Evolutionary conservation across 2,329 filamentous ascomycete genomes (phyloP).

Genomic region (Fusarium sp.): DNA sequence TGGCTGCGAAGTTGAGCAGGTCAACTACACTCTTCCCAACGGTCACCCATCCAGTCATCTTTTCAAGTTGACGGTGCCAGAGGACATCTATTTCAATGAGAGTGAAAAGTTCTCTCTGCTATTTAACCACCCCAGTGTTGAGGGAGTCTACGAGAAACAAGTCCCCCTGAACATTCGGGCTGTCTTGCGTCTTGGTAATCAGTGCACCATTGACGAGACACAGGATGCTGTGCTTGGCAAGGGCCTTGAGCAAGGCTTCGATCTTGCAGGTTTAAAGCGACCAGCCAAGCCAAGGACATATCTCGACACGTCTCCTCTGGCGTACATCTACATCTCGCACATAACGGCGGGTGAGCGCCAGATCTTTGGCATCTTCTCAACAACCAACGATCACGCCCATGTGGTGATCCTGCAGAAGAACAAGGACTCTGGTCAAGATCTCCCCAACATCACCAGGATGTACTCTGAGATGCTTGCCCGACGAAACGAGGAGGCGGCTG

Average conservation of each 20-base stretch:
- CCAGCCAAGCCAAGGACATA: slow-evolving; percentile 75
- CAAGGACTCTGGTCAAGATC: slow-evolving; percentile 79
- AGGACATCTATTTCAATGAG: slow-evolving; percentile 88
- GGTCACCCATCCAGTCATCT: slow-evolving; percentile 93
- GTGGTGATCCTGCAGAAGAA: slow-evolving; percentile 88
- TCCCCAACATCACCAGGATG: slow-evolving; percentile 90
- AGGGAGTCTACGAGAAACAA: slow-evolving; percentile 96
- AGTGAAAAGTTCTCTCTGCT: slow-evolving; percentile 83
- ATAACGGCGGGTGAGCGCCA: slow-evolving; percentile 90
- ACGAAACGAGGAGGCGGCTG: slow-evolving; percentile 72
- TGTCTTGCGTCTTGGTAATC: slow-evolving; percentile 87
- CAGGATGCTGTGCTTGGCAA: slow-evolving; percentile 92
- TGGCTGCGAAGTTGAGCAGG: slow-evolving; percentile 90
- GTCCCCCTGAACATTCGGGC: slow-evolving; percentile 88
- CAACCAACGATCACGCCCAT: slow-evolving; percentile 80
- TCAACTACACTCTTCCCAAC: slow-evolving; percentile 92
- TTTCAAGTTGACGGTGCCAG: slow-evolving; percentile 91
- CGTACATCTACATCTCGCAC: slow-evolving; percentile 93
- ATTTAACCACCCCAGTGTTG: slow-evolving; percentile 92
- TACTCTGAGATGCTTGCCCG: slow-evolving; percentile 81
- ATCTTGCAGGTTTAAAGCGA: slow-evolving; percentile 79
- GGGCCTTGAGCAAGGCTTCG: slow-evolving; percentile 93
- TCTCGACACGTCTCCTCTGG: slow-evolving; percentile 77
- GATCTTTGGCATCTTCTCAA: slow-evolving; percentile 94
- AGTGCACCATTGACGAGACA: slow-evolving; percentile 91